Base-by-base conservation (phyloP, 1,284 basidiomycete species). In the Apiotrichum gracile region DNA sequence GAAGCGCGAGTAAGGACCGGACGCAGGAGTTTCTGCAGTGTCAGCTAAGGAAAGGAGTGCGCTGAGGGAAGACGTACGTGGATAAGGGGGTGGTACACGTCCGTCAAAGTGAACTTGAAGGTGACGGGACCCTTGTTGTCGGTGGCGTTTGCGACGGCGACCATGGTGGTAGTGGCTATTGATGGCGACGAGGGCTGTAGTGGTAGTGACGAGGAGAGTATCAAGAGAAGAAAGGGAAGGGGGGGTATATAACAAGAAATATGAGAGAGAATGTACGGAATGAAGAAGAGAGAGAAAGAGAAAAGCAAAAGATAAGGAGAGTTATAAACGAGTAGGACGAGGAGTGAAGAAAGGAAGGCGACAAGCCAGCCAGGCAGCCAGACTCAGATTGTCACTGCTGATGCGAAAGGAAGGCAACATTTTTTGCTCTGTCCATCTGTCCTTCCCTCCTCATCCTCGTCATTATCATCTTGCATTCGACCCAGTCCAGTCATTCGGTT, bases 1-100 rank as follows among this genome's bases (percentile, higher is more conserved):
- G 46, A 5, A 31, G 41, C 53, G 34, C 53, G 53, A 8, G 48
- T 35, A 17, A 54, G 27, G 16, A 42, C 33, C 3, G 53, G 53
- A 21, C 48, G 48, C 5, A 54, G 38, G 9, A 49, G 48, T 9
- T 34, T 34, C 47, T 49, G 31, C 14, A 29, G 14, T 24, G 31
- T 38, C 27, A 43, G 33, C 10, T 16, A n/a, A 27, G 13, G 6
- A 29, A 19, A 6, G 10, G 2, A 21, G 27, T 3, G 16, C 4
- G 10, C 4, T 19, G 13, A 4, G 27, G 16, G 27, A 45, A 24
- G 21, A 34, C 27, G 17, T 17, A 47, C 35, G 22, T 49, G 29
- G 13, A 40, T 35, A 5, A 49, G 37, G 4, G 40, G 37, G 24
- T 37, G 17, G 43, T 45, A 51, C 27, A 51, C 19, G 35, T 29